Evolutionary conservation across 2,329 filamentous ascomycete genomes (phyloP), one percentile per base, ranked within the genome.

Genomic region (Paracamarosporium sp.): DNA sequence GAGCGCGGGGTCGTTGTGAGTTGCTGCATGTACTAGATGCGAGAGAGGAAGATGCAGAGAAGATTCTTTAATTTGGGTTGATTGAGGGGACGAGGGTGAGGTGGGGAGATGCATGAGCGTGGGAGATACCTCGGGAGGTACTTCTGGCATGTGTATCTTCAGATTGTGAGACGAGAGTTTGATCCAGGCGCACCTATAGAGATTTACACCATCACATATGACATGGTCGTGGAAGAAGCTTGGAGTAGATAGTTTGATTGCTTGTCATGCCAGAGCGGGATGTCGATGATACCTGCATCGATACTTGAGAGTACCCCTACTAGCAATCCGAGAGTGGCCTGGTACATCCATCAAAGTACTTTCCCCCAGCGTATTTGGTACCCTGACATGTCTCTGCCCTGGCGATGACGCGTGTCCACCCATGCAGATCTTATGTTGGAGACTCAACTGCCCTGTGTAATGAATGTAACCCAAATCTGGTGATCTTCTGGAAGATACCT

Each of bases 401-500:
- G 5, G 35, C n/a, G 35, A 40, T 41, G 47, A 22, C 35, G 47
- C 35, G 35, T 15, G 47, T 31, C 35, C 7, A 40, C 15, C 31
- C 35, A 27, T 22, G 31, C 31, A 33, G 20, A 5, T 6, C 31
- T 25, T 15, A 3, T 38, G 33, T 24, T 17, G 12, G 33, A 20
- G 28, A 31, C n/a, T n/a, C 28, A 13, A 15, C 13, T 33, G 44
- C 28, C 44, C 17, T 28, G 25, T n/a, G 27, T n/a, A 6, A 31
- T 27, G 45, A 22, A 20, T n/a, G n/a, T n/a, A n/a, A n/a, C n/a
- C n/a, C n/a, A 59, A 28, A 35, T 51, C 27, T 22, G 25, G 36
- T 31, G 48, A 43, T 24, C 48, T 53, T 59, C 45, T 53, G 35
- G 44, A 57, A 60, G 36, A 60, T 38, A 48, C 40, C 54, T 40